A percentile compares a stretch with the other conserved stretches of the same genome.
These are phyloP conservation scores for Paramarasmius palmivorus DNA, from an alignment of 1,284 basidiomycete species.

Conservation along the genomic window DNA sequence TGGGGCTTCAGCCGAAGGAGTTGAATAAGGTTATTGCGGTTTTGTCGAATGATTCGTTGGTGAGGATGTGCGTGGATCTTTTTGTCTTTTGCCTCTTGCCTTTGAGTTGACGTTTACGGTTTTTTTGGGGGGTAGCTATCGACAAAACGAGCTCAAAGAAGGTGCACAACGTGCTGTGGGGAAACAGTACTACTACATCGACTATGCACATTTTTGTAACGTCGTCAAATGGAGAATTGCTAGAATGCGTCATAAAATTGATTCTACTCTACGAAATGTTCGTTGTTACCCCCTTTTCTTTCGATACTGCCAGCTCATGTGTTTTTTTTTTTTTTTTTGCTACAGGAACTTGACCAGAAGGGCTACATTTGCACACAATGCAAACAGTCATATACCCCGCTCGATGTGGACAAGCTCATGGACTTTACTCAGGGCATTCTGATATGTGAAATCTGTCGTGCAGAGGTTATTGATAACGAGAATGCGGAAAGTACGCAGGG, in stretches of 20 bases:
- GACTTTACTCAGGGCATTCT: constrained; percentile 66
- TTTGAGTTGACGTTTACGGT: too few species aligned
- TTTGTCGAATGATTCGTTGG: constrained; percentile 82
- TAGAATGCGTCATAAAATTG: constrained; percentile 91
- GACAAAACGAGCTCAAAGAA: constrained; percentile 85
- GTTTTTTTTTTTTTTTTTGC: too few species aligned
- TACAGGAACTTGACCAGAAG: constrained; percentile 90
- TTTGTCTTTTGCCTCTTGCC: constrained; percentile 1
- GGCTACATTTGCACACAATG: constrained; percentile 96
- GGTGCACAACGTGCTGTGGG: constrained; percentile 79
- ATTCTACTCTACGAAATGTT: constrained; percentile 84
- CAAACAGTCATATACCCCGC: constrained; percentile 79
- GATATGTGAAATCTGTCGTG: constrained; percentile 76
- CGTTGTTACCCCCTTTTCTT: constrained; percentile 21
- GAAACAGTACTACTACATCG: constrained; percentile 93
- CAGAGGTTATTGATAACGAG: constrained; percentile 91
- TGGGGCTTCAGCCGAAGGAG: constrained; percentile 92
- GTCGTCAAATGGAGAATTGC: constrained; percentile 97
- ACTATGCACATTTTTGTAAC: constrained; percentile 94
- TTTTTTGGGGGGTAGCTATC: constrained; percentile 73
- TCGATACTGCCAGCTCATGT: constrained; percentile 10
- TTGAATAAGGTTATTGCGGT: constrained; percentile 90
- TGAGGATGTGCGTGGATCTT: constrained; percentile 61
- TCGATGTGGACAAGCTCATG: constrained; percentile 85
- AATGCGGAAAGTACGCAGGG: constrained; percentile 82